These are phyloP conservation scores for Rhazya stricta DNA, from an alignment of 257 asterid genomes.

Conservation along the genomic window DNA sequence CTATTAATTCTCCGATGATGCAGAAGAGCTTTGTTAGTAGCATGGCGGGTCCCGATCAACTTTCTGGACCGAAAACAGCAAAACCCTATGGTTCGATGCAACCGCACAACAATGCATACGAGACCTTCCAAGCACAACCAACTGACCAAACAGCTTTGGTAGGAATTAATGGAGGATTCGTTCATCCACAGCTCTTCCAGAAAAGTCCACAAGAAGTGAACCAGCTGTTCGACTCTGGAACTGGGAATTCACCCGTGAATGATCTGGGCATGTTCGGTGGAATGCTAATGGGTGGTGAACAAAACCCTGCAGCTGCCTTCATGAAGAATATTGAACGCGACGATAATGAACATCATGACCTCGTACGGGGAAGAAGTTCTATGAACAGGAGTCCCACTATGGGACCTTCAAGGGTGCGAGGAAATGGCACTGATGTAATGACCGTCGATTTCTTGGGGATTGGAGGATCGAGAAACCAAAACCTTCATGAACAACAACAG, in stretches of 20 bases:
- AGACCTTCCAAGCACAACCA: slow-evolving; percentile 31
- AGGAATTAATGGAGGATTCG: background rate
- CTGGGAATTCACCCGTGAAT: slow-evolving; percentile 30
- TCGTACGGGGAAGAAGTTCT: slow-evolving; percentile 16
- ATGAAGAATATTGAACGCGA: slow-evolving; percentile 36
- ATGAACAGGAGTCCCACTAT: background rate
- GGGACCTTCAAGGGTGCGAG: slow-evolving; percentile 26
- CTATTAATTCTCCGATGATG: slow-evolving; percentile 70
- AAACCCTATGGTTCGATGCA: slow-evolving; percentile 13
- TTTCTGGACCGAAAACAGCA: slow-evolving; percentile 21
- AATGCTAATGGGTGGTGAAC: slow-evolving; percentile 52
- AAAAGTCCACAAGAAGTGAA: slow-evolving; percentile 35
- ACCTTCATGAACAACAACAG: slow-evolving; percentile 29
- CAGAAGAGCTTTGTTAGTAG: slow-evolving; percentile 58
- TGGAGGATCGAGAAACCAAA: slow-evolving; percentile 52
- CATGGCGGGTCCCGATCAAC: slow-evolving; percentile 57
- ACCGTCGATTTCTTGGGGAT: slow-evolving; percentile 87
- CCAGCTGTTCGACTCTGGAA: slow-evolving; percentile 37
- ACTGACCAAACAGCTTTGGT: slow-evolving; percentile 23
- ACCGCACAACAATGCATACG: slow-evolving; percentile 21
- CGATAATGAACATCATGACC: slow-evolving; percentile 23
- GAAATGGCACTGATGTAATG: slow-evolving; percentile 39
- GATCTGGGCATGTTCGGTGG: slow-evolving; percentile 68
- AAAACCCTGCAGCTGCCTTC: slow-evolving; percentile 23
- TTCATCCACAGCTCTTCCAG: slow-evolving; percentile 32